phyloP scores from a whole-genome alignment of 371 early-diverging fungal genomes.

The Zychaea mexicana region DNA sequence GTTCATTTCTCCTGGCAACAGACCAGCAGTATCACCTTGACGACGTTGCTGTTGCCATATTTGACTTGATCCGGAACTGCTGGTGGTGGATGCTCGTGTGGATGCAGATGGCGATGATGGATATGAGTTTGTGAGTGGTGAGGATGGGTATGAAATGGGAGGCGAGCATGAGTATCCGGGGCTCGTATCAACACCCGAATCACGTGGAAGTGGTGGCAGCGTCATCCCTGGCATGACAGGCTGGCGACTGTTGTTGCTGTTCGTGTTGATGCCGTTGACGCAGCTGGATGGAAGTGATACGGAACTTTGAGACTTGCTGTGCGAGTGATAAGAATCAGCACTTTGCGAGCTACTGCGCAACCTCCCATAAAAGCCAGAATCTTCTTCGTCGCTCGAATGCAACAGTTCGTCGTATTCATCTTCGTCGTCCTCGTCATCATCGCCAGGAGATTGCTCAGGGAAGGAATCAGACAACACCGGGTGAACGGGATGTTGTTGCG shows the following conservation, averaged over 20 bases:
- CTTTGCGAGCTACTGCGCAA: constrained; percentile 10
- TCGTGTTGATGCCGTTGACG: neutral
- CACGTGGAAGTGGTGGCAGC: constrained; percentile 51
- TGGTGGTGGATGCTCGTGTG: constrained; percentile 16
- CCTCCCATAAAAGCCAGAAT: neutral
- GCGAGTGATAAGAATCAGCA: neutral
- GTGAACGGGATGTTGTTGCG: constrained; percentile 12
- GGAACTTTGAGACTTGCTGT: neutral
- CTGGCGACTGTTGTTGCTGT: neutral
- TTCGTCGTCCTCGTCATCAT: constrained; percentile 25
- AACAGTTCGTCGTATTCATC: constrained; percentile 25
- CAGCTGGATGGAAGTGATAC: neutral
- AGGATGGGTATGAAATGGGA: constrained; percentile 58
- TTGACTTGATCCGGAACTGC: constrained; percentile 10
- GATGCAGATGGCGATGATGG: constrained; percentile 47
- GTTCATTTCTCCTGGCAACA: constrained; percentile 25
- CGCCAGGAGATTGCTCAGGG: constrained; percentile 7
- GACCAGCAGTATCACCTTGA: constrained; percentile 29
- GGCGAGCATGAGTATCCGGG: constrained; percentile 48
- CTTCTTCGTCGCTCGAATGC: constrained; percentile 16
- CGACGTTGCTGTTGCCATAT: constrained; percentile 9
- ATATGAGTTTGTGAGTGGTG: constrained; percentile 49
- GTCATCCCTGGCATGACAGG: constrained; percentile 32
- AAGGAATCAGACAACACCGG: neutral
- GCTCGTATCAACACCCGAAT: constrained; percentile 15